Evolutionary conservation across 768 basidiomycete genomes (phyloP).

Genomic region (Lactarius pseudohatsudake): DNA sequence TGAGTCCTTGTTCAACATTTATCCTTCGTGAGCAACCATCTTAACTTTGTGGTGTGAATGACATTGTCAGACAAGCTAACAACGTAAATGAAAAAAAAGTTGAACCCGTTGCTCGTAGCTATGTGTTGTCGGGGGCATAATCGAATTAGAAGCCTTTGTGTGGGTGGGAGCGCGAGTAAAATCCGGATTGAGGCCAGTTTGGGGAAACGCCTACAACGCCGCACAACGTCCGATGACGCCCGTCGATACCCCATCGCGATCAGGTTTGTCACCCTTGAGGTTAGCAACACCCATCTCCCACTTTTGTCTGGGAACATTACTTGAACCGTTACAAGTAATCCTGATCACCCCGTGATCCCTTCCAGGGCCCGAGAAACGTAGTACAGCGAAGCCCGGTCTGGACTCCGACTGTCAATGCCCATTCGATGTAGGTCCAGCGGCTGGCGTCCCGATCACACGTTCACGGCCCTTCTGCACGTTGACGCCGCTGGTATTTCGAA

Average conservation of each 20-base stretch:
- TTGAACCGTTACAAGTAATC: background rate
- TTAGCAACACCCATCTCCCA: background rate
- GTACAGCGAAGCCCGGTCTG: background rate
- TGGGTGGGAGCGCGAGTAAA: background rate
- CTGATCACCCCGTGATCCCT: background rate
- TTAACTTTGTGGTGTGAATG: background rate
- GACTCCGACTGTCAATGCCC: background rate
- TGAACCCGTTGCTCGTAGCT: background rate
- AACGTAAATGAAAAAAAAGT: background rate
- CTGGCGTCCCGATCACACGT: background rate
- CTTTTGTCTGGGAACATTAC: background rate
- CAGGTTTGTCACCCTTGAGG: background rate
- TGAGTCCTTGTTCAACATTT: background rate
- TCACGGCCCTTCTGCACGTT: background rate
- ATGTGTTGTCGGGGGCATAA: background rate
- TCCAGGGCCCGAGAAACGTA: background rate
- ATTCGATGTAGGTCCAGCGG: background rate
- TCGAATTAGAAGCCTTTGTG: background rate
- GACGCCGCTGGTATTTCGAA: conserved; percentile 1
- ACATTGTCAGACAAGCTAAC: background rate
- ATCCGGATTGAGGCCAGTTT: background rate
- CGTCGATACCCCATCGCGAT: background rate
- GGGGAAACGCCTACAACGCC: background rate
- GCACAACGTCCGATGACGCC: background rate
- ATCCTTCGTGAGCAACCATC: background rate